phyloP scores from a whole-genome alignment of 805 yeast species.

The Cyberlindnera xylosilytica region DNA sequence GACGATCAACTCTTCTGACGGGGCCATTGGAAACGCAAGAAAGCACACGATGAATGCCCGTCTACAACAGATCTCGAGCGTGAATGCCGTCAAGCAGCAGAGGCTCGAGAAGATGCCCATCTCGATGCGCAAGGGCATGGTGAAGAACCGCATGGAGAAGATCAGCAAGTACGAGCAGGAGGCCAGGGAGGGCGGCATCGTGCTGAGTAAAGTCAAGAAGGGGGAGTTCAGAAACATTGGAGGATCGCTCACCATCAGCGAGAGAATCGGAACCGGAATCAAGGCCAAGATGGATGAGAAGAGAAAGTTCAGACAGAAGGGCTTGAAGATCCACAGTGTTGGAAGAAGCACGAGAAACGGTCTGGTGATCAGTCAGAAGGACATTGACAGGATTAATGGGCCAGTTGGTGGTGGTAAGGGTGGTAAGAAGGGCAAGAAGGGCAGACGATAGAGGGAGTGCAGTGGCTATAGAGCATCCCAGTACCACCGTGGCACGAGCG shows the following conservation, averaged over 20 bases:
- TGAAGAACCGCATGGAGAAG: constrained; percentile 50
- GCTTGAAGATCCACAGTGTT: constrained; percentile 70
- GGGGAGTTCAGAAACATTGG: constrained; percentile 65
- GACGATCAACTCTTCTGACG: constrained; percentile 46
- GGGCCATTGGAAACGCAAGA: constrained; percentile 60
- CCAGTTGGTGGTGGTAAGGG: constrained; percentile 15
- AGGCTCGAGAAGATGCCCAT: constrained; percentile 82
- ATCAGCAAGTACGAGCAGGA: constrained; percentile 62
- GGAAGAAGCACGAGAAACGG: constrained; percentile 83
- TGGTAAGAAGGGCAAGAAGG: constrained; percentile 6
- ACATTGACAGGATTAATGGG: constrained; percentile 50
- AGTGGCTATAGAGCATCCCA: too few relatives aligned
- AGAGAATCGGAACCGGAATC: constrained; percentile 45
- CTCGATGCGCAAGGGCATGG: constrained; percentile 82
- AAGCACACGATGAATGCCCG: constrained; percentile 60
- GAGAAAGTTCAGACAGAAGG: constrained; percentile 58
- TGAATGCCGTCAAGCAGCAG: constrained; percentile 33
- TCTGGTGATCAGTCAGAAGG: constrained; percentile 61
- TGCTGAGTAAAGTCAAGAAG: constrained; percentile 67
- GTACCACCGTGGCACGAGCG: too few relatives aligned
- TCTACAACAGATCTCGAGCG: constrained; percentile 44
- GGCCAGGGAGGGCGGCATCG: constrained; percentile 87
- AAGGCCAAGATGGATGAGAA: constrained; percentile 43
- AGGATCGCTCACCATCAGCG: constrained; percentile 32
- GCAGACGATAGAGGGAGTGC: constrained; percentile 4